Evolutionary conservation across 306 rosid species (phyloP), one percentile per base, ranked within the genome.

Genomic region (Sphenostylis stenocarpa): DNA sequence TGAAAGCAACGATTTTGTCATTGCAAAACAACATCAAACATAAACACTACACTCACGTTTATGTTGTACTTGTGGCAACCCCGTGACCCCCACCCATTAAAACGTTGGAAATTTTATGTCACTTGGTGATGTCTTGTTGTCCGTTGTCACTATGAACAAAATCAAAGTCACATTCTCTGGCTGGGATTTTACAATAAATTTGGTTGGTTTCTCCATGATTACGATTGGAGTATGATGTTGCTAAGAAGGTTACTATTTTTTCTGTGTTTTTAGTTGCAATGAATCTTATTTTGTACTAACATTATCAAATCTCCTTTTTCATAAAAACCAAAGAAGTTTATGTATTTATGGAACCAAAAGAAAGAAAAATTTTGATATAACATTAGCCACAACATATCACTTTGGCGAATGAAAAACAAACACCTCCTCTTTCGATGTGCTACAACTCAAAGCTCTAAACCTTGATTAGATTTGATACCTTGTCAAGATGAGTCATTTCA

Each of bases 121-220:
- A 34, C 15, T 26, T 69, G 48, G 48, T 70, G 76, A 20, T 51
- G 76, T 70, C 48, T 70, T 70, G 63, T 52, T 70, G 39, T 26
- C 26, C 41, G 49, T 49, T 13, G 0, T 38, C 43, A 29, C 66
- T 62, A 3, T 6, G 5, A 51, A 17, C 45, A 31, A 70, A 70
- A 49, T 28, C 34, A n/a, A 34, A 36, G 29, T 53, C 51, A 63
- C 69, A 36, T 63, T 63, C n/a, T 36, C n/a, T 34, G 29, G 29
- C 19, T 63, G 15, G 45, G 69, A 63, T 63, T 63, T 63, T 8
- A 19, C 17, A 34, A 0, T 19, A 9, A 34, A 34, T 4, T 4
- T 63, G 9, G 69, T 17, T 63, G 47, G 29, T 62, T 62, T 26
- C 26, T 63, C 26, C 26, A 17, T 63, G 45, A 62, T 63, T 63